Evolutionary conservation across 768 basidiomycete species (phyloP), one percentile per base, ranked within the genome.

Genomic region (Daedaleopsis nitida): DNA sequence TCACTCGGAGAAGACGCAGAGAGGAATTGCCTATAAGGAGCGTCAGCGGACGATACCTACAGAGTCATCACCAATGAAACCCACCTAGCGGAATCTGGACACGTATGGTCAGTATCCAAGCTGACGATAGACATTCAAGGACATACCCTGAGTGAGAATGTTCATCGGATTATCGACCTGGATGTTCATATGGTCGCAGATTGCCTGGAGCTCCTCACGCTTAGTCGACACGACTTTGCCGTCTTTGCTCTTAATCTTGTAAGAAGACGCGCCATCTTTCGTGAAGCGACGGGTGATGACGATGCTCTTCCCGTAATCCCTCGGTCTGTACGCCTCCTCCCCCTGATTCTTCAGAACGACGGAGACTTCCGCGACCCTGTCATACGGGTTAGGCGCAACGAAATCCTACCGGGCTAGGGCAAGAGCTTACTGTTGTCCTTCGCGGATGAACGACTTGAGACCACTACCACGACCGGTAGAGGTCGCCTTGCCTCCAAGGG

Each of bases 111-210:
- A 11, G 24, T 43, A 11, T 16, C 5, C 37, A 17, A 35, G 4
- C 24, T 49, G 12, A 32, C 32, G 34, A 19, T 27, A 16, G 51
- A 43, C 12, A 6, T 56, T 44, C 49, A 52, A 45, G 48, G 21
- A 52, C 69, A 24, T 63, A 82, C 89, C 92, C 81, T 94, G 93
- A 0, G 92, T 95, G 47, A 96, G 81, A 24, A 99, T 89, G 63
- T 93, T 98, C 86, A 98, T 87, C 1, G 96, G 96, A 69, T 96
- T 96, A 71, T 97, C 94, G 60, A 97, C 92, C 71, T 96, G 94
- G 57, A 99, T 92, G 68, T 94, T 94, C 89, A 97, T 96, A 65
- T 94, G 90, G 70, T 96, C 93, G 68, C 90, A 90, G 52, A 99
- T 98, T 1, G 88, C 85, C 17, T 90, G 82, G 12, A 99, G 74